Evolutionary conservation across 2,329 filamentous ascomycete species (phyloP).

Genomic region (Hyphodiscus sp.): DNA sequence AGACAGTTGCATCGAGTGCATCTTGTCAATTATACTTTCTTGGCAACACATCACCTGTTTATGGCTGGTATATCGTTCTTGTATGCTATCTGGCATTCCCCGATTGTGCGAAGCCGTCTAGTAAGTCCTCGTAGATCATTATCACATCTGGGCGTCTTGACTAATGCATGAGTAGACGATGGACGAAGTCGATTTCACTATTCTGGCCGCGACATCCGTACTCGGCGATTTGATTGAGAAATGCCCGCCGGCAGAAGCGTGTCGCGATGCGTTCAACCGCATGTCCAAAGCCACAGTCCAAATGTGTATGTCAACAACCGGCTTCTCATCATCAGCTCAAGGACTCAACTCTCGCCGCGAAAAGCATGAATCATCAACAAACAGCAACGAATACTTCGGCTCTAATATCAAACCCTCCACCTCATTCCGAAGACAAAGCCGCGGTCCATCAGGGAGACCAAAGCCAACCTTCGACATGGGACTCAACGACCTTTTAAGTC

Average conservation of each 20-base stretch:
- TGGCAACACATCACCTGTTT: constrained; percentile 93
- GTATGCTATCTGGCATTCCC: constrained; percentile 96
- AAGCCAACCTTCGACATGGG: constrained; percentile 30
- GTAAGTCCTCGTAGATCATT: constrained; percentile 44
- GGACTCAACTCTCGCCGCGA: constrained; percentile 19
- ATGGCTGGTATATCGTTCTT: constrained; percentile 96
- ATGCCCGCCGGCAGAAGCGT: constrained; percentile 90
- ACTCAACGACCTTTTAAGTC: constrained; percentile 27
- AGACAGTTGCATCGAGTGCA: constrained; percentile 80
- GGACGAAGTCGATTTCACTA: constrained; percentile 96
- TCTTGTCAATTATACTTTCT: constrained; percentile 90
- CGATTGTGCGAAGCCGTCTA: constrained; percentile 76
- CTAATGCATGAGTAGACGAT: constrained; percentile 49
- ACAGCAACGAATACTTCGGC: constrained; percentile 16
- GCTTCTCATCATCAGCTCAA: constrained; percentile 25
- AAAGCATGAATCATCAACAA: constrained; percentile 2
- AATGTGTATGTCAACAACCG: constrained; percentile 78
- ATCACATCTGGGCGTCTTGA: constrained; percentile 4
- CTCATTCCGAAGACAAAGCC: constrained; percentile 11
- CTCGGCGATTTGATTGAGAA: constrained; percentile 88
- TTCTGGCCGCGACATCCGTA: constrained; percentile 87
- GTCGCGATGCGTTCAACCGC: constrained; percentile 86
- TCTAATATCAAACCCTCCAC: constrained; percentile 1
- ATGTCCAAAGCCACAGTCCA: constrained; percentile 94
- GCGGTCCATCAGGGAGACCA: constrained; percentile 13